Base-by-base conservation (phyloP, 176 grass and related monocot species). In the Hsuehochloa calcarea region DNA sequence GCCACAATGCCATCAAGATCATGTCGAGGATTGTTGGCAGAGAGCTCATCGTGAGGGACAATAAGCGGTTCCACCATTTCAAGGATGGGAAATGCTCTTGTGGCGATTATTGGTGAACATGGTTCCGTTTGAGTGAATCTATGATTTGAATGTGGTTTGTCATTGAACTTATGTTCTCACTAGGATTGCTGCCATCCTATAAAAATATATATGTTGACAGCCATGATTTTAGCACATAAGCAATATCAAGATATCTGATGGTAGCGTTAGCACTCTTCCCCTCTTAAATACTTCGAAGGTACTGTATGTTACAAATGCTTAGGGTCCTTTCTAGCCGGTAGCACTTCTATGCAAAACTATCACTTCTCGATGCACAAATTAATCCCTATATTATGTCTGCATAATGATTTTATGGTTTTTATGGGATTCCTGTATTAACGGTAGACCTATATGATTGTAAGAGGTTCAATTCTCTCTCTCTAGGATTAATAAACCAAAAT, bases 61-160 rank as follows among this genome's bases (percentile, higher is more conserved):
- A 97, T 72, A 97, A 97, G 82, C 82, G 94, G 65, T 97, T 97
- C 70, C 94, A 97, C 73, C 94, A 97, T 86, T 97, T 97, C 82
- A 92, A 97, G 82, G 91, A 94, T 35, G 94, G 94, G 1, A 94
- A 97, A 59, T 97, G 94, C 87, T 97, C 94, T 5, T 97, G 94
- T 68, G 91, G 91, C 22, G 94, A 97, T 65, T 97, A 97, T 63
- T 97, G 94, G 94, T 97, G 85, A 97, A 85, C 54, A 74, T 65
- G 20, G 52, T 14, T 84, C 22, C 52, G 2, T 82, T 45, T 65
- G 45, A 5, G 23, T 67, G 49, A 15, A 80, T 63, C 3, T 68
- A 6, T 67, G 19, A 41, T 79, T 80, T 49, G 29, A 76, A 56
- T 73, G 5, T 12, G 61, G 20, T 70, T 20, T 82, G 70, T 44